Conservation (phyloP, 2,329 filamentous ascomycete genomes). For the Arachnopeziza araneosa region DNA sequence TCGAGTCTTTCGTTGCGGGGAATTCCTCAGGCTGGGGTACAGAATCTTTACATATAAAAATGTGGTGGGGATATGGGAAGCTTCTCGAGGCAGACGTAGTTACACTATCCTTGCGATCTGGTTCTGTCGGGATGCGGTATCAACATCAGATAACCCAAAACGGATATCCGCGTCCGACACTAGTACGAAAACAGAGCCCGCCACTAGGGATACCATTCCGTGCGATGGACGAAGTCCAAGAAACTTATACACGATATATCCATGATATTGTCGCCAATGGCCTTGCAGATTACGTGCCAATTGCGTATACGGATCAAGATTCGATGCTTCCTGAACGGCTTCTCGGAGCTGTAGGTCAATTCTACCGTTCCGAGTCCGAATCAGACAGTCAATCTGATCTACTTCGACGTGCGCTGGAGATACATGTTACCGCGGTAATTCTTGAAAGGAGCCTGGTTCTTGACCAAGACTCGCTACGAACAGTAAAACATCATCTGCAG, state of each 20-base stretch:
- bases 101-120: constrained; percentile 18
- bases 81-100: constrained; percentile 24
- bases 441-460: constrained; percentile 28
- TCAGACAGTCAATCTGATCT: constrained; percentile 22
- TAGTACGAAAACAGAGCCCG: constrained; percentile 23
- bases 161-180: constrained; percentile 8
- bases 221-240: constrained; percentile 26
- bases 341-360: constrained; percentile 19
- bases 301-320: constrained; percentile 23
- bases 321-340: constrained; percentile 23
- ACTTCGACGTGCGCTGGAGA: constrained; percentile 26
- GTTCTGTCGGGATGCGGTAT: constrained; percentile 20
- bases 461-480: constrained; percentile 21
- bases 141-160: constrained; percentile 19
- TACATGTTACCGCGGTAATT: constrained; percentile 26
- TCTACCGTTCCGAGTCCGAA: constrained; percentile 19
- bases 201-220: constrained; percentile 26
- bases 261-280: constrained; percentile 23
- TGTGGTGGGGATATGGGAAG: constrained; percentile 26
- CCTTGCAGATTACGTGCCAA: constrained; percentile 17
- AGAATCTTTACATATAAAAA: constrained; percentile 17
- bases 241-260: constrained; percentile 23
- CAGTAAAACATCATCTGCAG: constrained; percentile 19
- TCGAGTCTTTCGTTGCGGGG: constrained; percentile 23
- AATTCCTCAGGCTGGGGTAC: constrained; percentile 26